Percentiles rank a stretch among this genome's conserved stretches.
Conservation (phyloP, 208 protist genomes). For the Leishmania turanica region DNA sequence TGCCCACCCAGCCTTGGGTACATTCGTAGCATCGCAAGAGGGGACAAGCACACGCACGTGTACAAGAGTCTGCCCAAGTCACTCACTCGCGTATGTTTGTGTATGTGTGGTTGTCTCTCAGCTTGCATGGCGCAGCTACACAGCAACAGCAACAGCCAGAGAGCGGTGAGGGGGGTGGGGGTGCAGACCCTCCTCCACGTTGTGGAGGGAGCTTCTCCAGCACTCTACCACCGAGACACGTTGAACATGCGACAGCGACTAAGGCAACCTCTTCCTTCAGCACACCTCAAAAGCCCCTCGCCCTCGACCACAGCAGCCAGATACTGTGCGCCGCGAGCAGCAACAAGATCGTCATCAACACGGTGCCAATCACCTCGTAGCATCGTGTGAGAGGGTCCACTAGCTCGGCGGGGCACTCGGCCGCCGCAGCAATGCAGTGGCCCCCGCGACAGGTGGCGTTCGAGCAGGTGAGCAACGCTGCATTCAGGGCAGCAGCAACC, state of each 20-base stretch:
- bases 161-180: not conserved
- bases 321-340: constrained; percentile 5
- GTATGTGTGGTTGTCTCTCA: not conserved
- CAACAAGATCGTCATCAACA: constrained; percentile 4
- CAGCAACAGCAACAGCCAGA: not conserved
- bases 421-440: not conserved
- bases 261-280: not conserved
- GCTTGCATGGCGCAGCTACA: not conserved
- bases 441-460: constrained; percentile 10
- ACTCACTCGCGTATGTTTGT: not conserved
- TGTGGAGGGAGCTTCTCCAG: not conserved
- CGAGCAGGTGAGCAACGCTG: not conserved
- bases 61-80: not conserved
- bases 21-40: not conserved
- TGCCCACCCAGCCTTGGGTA: not conserved
- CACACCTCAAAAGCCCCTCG: not conserved
- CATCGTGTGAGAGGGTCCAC: constrained; percentile 6
- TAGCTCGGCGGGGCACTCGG: constrained; percentile 13
- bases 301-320: not conserved
- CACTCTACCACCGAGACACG: not conserved
- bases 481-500: not conserved
- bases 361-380: constrained; percentile 16
- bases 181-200: not conserved
- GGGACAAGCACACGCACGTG: not conserved
- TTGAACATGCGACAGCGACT: not conserved